Base-by-base conservation (phyloP, 2,329 filamentous ascomycete species). In the Venturiaceae sp. region DNA sequence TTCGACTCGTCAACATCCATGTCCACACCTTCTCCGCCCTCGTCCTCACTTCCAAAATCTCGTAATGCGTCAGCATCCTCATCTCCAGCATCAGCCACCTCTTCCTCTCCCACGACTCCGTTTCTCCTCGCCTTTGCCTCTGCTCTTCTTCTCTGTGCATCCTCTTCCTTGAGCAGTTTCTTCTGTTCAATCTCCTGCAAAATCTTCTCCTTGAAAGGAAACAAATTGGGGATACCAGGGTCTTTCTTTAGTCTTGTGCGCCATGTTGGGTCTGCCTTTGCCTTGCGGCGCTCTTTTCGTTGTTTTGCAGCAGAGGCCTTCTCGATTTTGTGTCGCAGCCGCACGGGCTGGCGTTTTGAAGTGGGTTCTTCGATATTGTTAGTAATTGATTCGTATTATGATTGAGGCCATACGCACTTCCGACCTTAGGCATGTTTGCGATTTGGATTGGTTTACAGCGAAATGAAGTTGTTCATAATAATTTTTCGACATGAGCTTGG, bases 191-290 rank as follows among this genome's bases (percentile, higher is more conserved):
- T 95, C 74, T 99, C 91, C 60, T 92, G 85, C 34, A 99, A 82
- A 30, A 99, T 83, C 79, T 88, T 92, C 72, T 96, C 92, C 78
- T 99, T 99, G 80, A 94, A 96, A 0, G 94, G 94, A 76, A 96
- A 99, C 36, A 96, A 77, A 70, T 97, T 99, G 41, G 94, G 94
- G 62, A 99, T 96, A 53, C 94, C 94, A 26, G 92, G 94, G 68
- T 99, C 94, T 78, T 97, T 99, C 83, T 96, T 97, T 65, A 96
- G 72, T 72, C 91, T 89, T 60, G 90, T 92, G 66, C 88, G 85
- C 91, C 94, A 97, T 89, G 96, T 85, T 34, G 94, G 92, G 73
- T 96, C 96, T 83, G 95, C 91, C 79, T 96, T 97, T 58, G 88
- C 90, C 59, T 85, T 80, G 80, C 96, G 97, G 69, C 85, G 87